Evolutionary conservation across 345 rosid species (phyloP).

Genomic region (Eutrema yunnanense): DNA sequence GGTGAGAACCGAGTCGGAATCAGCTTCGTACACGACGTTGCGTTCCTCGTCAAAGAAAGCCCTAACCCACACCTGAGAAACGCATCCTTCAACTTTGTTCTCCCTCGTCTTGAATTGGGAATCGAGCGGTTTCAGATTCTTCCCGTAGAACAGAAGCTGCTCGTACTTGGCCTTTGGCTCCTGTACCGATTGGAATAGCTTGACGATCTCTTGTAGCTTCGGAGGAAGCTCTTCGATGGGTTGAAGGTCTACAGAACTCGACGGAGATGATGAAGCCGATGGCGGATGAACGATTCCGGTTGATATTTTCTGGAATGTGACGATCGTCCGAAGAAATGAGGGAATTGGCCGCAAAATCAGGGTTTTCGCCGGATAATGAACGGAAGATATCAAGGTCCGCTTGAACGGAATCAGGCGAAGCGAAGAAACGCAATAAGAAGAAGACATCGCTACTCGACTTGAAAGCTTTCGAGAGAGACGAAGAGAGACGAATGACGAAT

Average conservation of each 20-base stretch:
- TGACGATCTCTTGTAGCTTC: conserved; percentile 73
- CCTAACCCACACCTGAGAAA: conserved; percentile 95
- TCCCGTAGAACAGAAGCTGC: conserved; percentile 81
- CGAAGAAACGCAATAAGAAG: conserved; percentile 15
- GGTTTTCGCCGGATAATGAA: conserved; percentile 27
- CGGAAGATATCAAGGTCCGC: not conserved
- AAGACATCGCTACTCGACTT: conserved; percentile 17
- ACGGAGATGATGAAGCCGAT: conserved; percentile 32
- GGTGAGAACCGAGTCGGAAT: conserved; percentile 79
- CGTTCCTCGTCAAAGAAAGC: conserved; percentile 56
- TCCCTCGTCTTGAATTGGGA: conserved; percentile 60
- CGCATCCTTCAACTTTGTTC: conserved; percentile 92
- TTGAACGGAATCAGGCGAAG: conserved; percentile 12
- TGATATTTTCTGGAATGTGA: conserved; percentile 40
- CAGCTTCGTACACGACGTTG: conserved; percentile 80
- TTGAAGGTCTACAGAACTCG: conserved; percentile 46
- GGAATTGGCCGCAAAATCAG: conserved; percentile 18
- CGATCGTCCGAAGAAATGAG: conserved; percentile 32
- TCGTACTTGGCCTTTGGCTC: conserved; percentile 74
- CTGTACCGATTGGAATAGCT: conserved; percentile 74
- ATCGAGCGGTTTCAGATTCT: conserved; percentile 65
- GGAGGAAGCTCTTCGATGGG: conserved; percentile 82
- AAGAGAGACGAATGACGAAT: not conserved
- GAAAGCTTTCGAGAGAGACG: conserved; percentile 26
- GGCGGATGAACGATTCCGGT: not conserved